phyloP scores from a whole-genome alignment of 768 basidiomycete species.

The Tricholoma bakamatsutake region DNA sequence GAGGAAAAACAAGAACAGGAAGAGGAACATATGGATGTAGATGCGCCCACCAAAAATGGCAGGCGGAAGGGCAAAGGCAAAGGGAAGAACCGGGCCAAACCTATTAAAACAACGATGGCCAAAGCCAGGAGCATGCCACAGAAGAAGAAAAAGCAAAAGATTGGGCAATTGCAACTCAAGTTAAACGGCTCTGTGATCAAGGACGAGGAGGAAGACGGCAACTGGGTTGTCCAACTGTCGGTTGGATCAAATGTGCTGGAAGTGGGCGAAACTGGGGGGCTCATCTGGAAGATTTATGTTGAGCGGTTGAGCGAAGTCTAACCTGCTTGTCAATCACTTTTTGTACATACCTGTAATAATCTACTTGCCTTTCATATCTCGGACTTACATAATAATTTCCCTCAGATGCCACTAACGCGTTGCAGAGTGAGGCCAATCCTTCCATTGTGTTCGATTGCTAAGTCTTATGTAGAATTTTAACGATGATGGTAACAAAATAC shows the following conservation, averaged over 20 bases:
- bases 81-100: constrained; percentile 29
- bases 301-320: constrained; percentile 32
- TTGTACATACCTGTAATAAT: too few species aligned
- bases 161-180: constrained; percentile 57
- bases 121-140: constrained; percentile 25
- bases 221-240: constrained; percentile 60
- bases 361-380: too few species aligned
- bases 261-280: constrained; percentile 64
- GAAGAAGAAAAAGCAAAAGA: constrained; percentile 42
- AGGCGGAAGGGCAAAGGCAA: constrained; percentile 35
- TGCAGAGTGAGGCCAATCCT: constrained; percentile 11
- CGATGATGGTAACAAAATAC: constrained; percentile 14
- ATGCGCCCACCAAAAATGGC: constrained; percentile 37
- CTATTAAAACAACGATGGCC: constrained; percentile 17
- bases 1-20: constrained; percentile 37
- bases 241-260: constrained; percentile 61
- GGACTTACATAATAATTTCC: too few species aligned
- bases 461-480: constrained; percentile 14
- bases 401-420: constrained; percentile 1
- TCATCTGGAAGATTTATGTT: constrained; percentile 67
- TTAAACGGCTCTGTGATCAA: constrained; percentile 51
- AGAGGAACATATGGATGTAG: constrained; percentile 41
- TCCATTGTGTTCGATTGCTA: not conserved
- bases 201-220: constrained; percentile 37
- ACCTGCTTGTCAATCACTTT: not conserved